phyloP scores from a whole-genome alignment of 345 rosid genomes.

The Populus pruinosa region DNA sequence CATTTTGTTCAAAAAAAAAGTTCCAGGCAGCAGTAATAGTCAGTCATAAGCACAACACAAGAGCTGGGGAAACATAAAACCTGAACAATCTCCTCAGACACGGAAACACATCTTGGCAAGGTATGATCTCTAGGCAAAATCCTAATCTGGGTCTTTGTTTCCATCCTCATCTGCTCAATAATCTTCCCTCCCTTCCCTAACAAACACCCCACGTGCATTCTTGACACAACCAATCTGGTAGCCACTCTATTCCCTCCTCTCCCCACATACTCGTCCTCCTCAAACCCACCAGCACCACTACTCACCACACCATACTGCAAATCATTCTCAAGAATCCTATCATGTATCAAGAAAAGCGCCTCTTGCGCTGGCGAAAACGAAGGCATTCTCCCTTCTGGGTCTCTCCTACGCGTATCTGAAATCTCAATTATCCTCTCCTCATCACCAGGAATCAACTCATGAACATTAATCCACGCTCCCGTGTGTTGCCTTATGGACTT shows the following conservation, averaged over 20 bases:
- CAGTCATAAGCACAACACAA: neutral
- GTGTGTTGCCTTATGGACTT: conserved; percentile 88
- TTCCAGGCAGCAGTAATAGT: conserved; percentile 5
- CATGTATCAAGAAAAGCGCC: conserved; percentile 78
- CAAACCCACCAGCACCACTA: conserved; percentile 41
- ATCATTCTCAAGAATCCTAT: conserved; percentile 85
- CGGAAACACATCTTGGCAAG: conserved; percentile 83
- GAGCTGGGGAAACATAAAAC: conserved; percentile 32
- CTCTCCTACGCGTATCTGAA: conserved; percentile 88
- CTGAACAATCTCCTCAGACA: conserved; percentile 94
- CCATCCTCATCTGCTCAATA: conserved; percentile 98
- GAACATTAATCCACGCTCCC: conserved; percentile 98
- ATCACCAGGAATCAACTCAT: conserved; percentile 86
- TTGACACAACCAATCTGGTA: conserved; percentile 88
- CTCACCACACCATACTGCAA: conserved; percentile 32
- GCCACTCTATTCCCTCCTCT: conserved; percentile 48
- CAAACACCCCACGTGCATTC: conserved; percentile 92
- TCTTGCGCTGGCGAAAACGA: conserved; percentile 92
- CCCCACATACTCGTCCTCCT: conserved; percentile 59
- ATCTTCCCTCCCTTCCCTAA: conserved; percentile 98
- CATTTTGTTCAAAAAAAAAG: conserved; percentile 2
- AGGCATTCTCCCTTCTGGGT: conserved; percentile 93
- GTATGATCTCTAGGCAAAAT: conserved; percentile 86
- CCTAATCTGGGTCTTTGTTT: conserved; percentile 98
- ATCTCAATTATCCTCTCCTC: conserved; percentile 95